Conservation (phyloP, 2,329 filamentous ascomycete genomes). For the Ceratocystis cacaofunesta region DNA sequence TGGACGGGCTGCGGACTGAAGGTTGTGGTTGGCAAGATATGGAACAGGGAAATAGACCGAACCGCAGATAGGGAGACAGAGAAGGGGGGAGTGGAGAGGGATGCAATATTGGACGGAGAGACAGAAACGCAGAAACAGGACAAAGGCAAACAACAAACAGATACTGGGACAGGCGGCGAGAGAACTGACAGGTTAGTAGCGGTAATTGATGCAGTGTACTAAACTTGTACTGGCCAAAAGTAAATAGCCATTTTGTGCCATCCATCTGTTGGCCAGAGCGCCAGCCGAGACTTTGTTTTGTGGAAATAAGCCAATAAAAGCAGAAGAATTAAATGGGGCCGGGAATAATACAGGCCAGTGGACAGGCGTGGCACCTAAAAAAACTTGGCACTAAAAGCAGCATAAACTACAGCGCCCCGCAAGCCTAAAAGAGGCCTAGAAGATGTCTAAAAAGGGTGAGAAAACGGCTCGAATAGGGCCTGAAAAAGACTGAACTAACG, state of each 20-base stretch:
- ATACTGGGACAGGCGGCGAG: background rate
- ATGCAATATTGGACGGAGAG: background rate
- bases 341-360: background rate
- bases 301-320: background rate
- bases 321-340: background rate
- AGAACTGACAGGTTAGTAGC: background rate
- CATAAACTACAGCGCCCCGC: background rate
- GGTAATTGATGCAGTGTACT: background rate
- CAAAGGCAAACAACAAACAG: background rate
- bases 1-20: background rate
- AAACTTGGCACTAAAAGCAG: background rate
- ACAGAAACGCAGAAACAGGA: background rate
- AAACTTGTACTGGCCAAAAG: slow-evolving; percentile 1
- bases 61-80: background rate
- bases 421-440: background rate
- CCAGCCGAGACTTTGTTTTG: background rate
- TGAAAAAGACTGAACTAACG: too few species aligned
- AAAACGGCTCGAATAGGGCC: background rate
- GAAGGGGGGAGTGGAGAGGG: background rate
- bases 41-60: background rate
- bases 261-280: background rate
- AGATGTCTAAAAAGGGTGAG: background rate
- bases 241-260: background rate
- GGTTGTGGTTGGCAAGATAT: background rate
- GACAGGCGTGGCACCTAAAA: background rate